Conservation (phyloP, 495 filamentous ascomycete species). For the Chlorociboria aeruginascens region DNA sequence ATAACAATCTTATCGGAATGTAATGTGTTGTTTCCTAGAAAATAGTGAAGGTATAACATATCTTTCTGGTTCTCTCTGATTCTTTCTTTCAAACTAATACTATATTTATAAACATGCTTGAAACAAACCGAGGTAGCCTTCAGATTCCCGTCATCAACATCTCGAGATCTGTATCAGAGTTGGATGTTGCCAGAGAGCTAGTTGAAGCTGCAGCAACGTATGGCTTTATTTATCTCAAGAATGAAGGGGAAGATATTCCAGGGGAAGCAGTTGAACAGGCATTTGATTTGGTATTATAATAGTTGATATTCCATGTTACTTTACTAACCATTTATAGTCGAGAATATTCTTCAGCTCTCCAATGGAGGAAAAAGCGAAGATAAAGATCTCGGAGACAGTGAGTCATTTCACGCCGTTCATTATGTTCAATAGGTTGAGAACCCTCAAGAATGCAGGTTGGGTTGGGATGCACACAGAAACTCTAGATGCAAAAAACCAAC, state of each 20-base stretch:
- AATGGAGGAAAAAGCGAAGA: conserved; percentile 56
- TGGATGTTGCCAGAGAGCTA: conserved; percentile 54
- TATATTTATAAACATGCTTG: conserved; percentile 26
- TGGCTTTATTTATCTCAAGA: conserved; percentile 84
- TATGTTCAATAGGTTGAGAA: background rate
- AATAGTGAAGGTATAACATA: no score
- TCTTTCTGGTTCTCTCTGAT: no score
- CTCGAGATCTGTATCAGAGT: conserved; percentile 36
- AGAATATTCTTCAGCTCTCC: conserved; percentile 67
- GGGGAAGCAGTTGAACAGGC: conserved; percentile 51
- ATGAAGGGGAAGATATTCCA: conserved; percentile 56
- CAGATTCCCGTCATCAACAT: conserved; percentile 76
- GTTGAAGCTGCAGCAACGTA: conserved; percentile 69
- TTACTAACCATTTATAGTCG: conserved; percentile 38
- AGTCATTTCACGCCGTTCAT: background rate
- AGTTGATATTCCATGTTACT: background rate
- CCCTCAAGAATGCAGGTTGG: conserved; percentile 48
- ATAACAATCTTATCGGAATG: no score
- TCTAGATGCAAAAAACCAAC: conserved; percentile 72
- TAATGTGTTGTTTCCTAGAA: no score
- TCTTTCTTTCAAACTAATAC: no score
- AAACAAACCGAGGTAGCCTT: conserved; percentile 24
- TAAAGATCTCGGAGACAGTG: conserved; percentile 57
- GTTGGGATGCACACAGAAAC: conserved; percentile 78
- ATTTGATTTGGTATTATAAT: conserved; percentile 55